Base-by-base conservation (phyloP, 495 filamentous ascomycete genomes). In the Xylaria cubensis region DNA sequence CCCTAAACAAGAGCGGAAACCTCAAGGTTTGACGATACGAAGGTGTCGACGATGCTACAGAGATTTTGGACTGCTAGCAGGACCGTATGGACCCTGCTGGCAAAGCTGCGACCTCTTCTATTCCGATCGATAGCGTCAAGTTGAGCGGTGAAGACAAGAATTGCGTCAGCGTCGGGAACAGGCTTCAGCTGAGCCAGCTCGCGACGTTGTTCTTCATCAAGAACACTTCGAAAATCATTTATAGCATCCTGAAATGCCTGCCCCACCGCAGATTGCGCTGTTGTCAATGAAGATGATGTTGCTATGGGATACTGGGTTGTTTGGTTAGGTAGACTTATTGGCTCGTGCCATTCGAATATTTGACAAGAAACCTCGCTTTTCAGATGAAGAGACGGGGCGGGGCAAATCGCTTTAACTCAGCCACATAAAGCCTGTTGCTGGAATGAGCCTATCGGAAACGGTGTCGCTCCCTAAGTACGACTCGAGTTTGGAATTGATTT, bases 1-100 rank as follows among this genome's bases (percentile, higher is more conserved):
- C 81, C 81, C 81, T 81, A 83, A 19, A 82, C 73, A 21, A 82
- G 75, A 61, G 81, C 81, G 8, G 79, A 79, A 50, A 80, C 73
- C 41, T 64, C 62, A 13, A 80, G 81, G 74, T 79, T 68, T 3
- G 78, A 77, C 62, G 77, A 79, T 44, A 82, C 73, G 62, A 82
- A 82, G 5, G 76, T 79, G 41, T 78, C 76, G 41, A 79, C 78
- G 41, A 81, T 71, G 15, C 67, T 67, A 32, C 70, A 72, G 61
- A 82, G 29, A 41, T 50, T 34, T 7, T 42, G 41, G 21, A 65
- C 63, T 4, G 41, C 6, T 50, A 26, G 41, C 13, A 65, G 44
- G 42, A 29, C 32, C 1, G 63, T 65, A 24, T 65, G 29, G 12
- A 65, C 42, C 9, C 63, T 24, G 63, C 63, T 65, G 29, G 41